Base-by-base conservation (phyloP, 2,329 filamentous ascomycete genomes). In the Aspergillus sclerotialis region DNA sequence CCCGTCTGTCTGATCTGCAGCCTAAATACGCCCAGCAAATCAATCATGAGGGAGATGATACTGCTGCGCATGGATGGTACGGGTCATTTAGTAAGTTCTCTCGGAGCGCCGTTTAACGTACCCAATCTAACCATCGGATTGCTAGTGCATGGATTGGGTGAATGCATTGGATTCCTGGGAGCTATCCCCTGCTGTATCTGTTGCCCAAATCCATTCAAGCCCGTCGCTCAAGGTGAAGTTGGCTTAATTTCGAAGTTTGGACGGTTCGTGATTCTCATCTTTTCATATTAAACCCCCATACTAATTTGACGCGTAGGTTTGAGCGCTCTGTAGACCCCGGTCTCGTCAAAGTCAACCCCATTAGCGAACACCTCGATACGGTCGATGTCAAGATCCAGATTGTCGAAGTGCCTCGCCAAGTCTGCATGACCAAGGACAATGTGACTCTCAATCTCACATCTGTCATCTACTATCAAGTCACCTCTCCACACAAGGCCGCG, bases 401-500 rank as follows among this genome's bases (percentile, higher is more conserved):
- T 46, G 87, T 93, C 61, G 66, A 98, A 71, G 92, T 98, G 15
- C 90, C 90, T 12, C 80, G 89, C 66, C 92, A 98, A 67, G 80
- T 90, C 43, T 96, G 92, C 73, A 98, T 98, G 89, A 98, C 92
- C 62, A 96, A 96, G 70, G 92, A 98, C 73, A 98, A 98, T 55
- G 92, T 96, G 44, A 94, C 85, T 29, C 74, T 98, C 27, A 82
- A 89, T 52, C 74, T 98, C 48, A 96, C 89, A 30, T 94, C 86
- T 5, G 92, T 98, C 59, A 95, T 98, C 68, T 98, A 98, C 76
- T 98, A 98, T 71, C 89, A 94, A 73, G 90, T 98, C 56, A 84
- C 82, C 36, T 84, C 84, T 17, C 92, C 92, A 1, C 90, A 96
- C 75, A 95, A 94, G 69, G 88, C 90, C 39, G 90, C 92, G 40